These are phyloP conservation scores for Tetradesmus obliquus DNA, from an alignment of 139 green algal genomes.

Conservation along the genomic window DNA sequence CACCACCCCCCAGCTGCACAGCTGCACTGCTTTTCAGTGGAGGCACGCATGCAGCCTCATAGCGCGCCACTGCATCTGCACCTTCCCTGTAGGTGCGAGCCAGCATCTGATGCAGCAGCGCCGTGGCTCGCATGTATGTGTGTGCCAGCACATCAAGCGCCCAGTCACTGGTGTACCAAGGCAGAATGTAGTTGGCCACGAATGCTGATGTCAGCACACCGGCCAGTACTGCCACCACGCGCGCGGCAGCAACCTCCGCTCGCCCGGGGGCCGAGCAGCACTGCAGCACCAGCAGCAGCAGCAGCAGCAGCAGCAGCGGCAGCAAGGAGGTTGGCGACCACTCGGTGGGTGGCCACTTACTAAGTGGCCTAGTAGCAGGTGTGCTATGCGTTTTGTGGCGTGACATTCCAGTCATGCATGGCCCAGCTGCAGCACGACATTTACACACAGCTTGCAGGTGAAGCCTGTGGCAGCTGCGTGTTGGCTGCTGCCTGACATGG, in stretches of 20 bases:
- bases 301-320: not conserved
- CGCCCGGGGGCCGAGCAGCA: not conserved
- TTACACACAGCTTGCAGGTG: too few relatives aligned
- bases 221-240: conserved; percentile 22
- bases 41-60: not conserved
- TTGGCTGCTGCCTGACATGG: too few relatives aligned
- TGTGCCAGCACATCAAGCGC: conserved; percentile 15
- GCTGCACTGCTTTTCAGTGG: not conserved
- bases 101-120: not conserved
- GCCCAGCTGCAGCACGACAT: not conserved
- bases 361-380: not conserved
- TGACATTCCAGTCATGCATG: not conserved
- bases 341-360: not conserved
- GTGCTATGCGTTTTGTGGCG: not conserved
- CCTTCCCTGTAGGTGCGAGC: not conserved
- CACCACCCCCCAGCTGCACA: not conserved
- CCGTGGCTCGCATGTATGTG: not conserved
- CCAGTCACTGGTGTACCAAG: conserved; percentile 54
- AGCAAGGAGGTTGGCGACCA: too few relatives aligned
- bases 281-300: conserved; percentile 1
- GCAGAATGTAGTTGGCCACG: conserved; percentile 45
- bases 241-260: conserved; percentile 23
- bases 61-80: not conserved
- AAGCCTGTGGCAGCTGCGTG: too few relatives aligned
- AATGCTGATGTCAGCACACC: conserved; percentile 16